These are phyloP conservation scores for Begonia fuchsioides DNA, from an alignment of 306 rosid species.

Conservation along the genomic window DNA sequence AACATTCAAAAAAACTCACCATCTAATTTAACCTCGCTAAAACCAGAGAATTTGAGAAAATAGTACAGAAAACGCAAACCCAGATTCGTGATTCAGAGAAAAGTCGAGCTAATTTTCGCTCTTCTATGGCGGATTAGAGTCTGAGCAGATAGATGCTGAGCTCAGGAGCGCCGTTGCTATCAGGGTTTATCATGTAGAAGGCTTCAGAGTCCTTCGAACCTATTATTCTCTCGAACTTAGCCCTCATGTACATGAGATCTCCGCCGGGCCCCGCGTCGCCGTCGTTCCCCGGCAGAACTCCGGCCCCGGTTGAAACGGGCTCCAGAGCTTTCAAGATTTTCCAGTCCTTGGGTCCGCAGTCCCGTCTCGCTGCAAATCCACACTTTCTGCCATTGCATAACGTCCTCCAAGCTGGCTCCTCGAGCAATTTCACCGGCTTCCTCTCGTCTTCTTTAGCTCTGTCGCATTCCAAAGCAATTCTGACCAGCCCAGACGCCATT, in stretches of 20 bases:
- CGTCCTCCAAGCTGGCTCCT: slow-evolving; percentile 82
- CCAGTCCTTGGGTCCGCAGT: slow-evolving; percentile 79
- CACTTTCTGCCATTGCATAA: slow-evolving; percentile 86
- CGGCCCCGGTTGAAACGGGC: slow-evolving; percentile 95
- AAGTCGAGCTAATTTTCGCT: slow-evolving; percentile 12
- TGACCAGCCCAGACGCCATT: slow-evolving; percentile 94
- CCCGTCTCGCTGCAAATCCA: slow-evolving; percentile 79
- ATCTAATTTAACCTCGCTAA: slow-evolving; percentile 19
- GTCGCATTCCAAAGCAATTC: slow-evolving; percentile 91
- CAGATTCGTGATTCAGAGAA: background rate
- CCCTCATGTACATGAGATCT: slow-evolving; percentile 91
- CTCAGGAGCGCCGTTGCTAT: slow-evolving; percentile 94
- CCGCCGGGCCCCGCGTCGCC: slow-evolving; percentile 36
- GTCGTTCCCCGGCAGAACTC: slow-evolving; percentile 53
- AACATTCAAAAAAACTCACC: slow-evolving; percentile 30
- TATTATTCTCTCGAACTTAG: slow-evolving; percentile 92
- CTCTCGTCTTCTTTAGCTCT: slow-evolving; percentile 36
- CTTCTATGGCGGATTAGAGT: slow-evolving; percentile 34
- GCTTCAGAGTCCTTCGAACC: slow-evolving; percentile 99
- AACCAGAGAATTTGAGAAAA: slow-evolving; percentile 4
- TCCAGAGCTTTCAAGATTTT: slow-evolving; percentile 75
- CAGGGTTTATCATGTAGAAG: slow-evolving; percentile 99
- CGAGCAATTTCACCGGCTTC: slow-evolving; percentile 24
- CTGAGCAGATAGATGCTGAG: slow-evolving; percentile 92
- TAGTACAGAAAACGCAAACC: background rate